These are phyloP conservation scores for Rhinocladiella similis DNA, from an alignment of 2,329 filamentous ascomycete genomes.

Conservation along the genomic window DNA sequence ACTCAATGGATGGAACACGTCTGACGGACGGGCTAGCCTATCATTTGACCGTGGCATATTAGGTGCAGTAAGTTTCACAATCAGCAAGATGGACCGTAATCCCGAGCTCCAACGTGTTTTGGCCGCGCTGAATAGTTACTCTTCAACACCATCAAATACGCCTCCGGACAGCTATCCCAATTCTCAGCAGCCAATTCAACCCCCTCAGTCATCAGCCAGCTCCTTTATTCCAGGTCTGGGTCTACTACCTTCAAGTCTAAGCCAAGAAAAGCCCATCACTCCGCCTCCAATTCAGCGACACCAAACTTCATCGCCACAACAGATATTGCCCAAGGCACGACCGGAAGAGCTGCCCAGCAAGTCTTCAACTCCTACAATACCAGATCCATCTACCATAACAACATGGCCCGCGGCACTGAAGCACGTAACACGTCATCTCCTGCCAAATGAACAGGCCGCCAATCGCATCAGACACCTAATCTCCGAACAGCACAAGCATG, in stretches of 20 bases:
- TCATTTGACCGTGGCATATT: too few relatives aligned
- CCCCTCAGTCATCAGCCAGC: not conserved
- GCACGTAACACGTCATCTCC: slow-evolving; percentile 52
- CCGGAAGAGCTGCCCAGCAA: slow-evolving; percentile 9
- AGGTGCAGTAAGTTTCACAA: not conserved
- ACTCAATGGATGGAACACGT: too few relatives aligned
- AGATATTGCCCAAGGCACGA: not conserved
- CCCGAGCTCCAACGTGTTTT: slow-evolving; percentile 27
- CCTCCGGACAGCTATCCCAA: not conserved
- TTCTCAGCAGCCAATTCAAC: not conserved
- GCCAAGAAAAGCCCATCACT: slow-evolving; percentile 8
- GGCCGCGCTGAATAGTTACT: slow-evolving; percentile 23
- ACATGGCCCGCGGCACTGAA: slow-evolving; percentile 53
- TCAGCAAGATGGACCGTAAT: slow-evolving; percentile 21
- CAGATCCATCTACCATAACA: slow-evolving; percentile 49
- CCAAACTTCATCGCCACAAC: slow-evolving; percentile 1
- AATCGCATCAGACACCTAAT: slow-evolving; percentile 58
- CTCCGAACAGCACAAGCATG: slow-evolving; percentile 61
- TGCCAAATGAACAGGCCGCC: slow-evolving; percentile 46
- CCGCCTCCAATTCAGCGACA: slow-evolving; percentile 11
- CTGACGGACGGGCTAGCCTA: too few relatives aligned
- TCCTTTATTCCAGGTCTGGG: slow-evolving; percentile 16
- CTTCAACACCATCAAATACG: not conserved
- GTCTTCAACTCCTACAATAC: slow-evolving; percentile 16
- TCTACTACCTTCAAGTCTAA: slow-evolving; percentile 8